Evolutionary conservation across 768 basidiomycete species (phyloP).

Genomic region (Auriscalpium microsporum): DNA sequence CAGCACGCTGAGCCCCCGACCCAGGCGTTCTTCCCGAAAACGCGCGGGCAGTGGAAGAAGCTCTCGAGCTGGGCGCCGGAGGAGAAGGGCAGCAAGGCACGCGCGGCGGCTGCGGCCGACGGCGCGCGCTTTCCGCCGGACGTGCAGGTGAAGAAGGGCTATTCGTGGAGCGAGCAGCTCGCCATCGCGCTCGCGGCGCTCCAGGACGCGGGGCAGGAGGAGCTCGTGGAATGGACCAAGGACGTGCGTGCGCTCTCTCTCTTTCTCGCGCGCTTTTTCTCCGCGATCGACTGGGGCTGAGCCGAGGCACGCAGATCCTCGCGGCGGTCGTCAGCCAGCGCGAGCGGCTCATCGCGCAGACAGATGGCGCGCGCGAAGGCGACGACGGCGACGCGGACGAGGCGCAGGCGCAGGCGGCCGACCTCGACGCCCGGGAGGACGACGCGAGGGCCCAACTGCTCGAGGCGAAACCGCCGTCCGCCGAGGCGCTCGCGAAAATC

Average conservation of each 20-base stretch:
- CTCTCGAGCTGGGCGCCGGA: conserved; percentile 71
- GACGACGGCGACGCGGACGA: conserved; percentile 26
- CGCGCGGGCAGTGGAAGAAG: conserved; percentile 78
- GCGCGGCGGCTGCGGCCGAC: conserved; percentile 25
- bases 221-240: conserved; percentile 72
- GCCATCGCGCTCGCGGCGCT: conserved; percentile 77
- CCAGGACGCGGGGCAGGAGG: conserved; percentile 52
- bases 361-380: conserved; percentile 31
- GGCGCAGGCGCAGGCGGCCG: conserved; percentile 24
- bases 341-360: conserved; percentile 51
- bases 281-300: not conserved
- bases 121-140: conserved; percentile 49
- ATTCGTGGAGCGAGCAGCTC: conserved; percentile 83
- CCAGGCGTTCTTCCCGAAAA: conserved; percentile 86
- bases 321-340: conserved; percentile 50
- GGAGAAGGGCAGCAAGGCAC: conserved; percentile 26
- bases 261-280: too few relatives aligned
- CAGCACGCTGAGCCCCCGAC: conserved; percentile 16
- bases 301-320: conserved; percentile 41
- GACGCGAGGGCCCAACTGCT: not conserved
- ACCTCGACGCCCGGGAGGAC: conserved; percentile 16
- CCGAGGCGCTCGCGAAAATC: conserved; percentile 60
- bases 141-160: conserved; percentile 77
- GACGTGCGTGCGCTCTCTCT: conserved; percentile 44
- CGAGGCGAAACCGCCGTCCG: conserved; percentile 40